These are phyloP conservation scores for Penicillium macrosclerotiorum DNA, from an alignment of 495 filamentous ascomycete genomes.

Conservation along the genomic window DNA sequence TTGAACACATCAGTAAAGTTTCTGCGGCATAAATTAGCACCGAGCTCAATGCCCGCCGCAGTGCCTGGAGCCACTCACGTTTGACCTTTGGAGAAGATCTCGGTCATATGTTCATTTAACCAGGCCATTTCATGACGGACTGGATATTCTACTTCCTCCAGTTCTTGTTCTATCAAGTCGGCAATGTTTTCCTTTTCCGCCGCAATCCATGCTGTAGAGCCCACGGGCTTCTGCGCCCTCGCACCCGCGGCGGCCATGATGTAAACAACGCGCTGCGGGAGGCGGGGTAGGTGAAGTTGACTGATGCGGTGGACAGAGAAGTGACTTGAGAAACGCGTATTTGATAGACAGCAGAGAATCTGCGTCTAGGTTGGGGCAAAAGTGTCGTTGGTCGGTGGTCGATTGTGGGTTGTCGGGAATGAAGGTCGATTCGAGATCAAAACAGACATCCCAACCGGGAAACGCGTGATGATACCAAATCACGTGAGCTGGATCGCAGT, in stretches of 20 bases:
- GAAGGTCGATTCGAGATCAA: slow-evolving; percentile 15
- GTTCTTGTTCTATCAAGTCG: slow-evolving; percentile 65
- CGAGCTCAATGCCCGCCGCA: not conserved
- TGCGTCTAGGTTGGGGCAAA: no score
- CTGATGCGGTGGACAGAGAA: not conserved
- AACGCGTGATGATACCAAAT: slow-evolving; percentile 16
- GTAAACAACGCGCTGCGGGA: slow-evolving; percentile 37
- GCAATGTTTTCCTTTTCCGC: slow-evolving; percentile 64
- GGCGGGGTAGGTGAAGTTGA: not conserved
- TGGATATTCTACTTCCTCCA: slow-evolving; percentile 85
- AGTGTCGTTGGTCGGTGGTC: slow-evolving; percentile 6
- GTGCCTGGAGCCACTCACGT: slow-evolving; percentile 54
- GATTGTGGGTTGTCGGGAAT: slow-evolving; percentile 11
- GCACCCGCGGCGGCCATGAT: slow-evolving; percentile 49
- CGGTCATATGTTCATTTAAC: slow-evolving; percentile 95
- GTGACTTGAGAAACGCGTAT: no score
- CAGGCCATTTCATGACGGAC: slow-evolving; percentile 90
- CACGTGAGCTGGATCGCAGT: no score
- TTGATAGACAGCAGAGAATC: no score
- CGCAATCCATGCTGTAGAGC: slow-evolving; percentile 66
- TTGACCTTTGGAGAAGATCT: slow-evolving; percentile 84
- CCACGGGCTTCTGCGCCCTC: slow-evolving; percentile 54
- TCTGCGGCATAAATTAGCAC: slow-evolving; percentile 48
- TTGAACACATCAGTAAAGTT: slow-evolving; percentile 93
- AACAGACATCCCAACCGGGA: slow-evolving; percentile 26